phyloP scores from a whole-genome alignment of 106 monocot species.

The Dendrobium catenatum region DNA sequence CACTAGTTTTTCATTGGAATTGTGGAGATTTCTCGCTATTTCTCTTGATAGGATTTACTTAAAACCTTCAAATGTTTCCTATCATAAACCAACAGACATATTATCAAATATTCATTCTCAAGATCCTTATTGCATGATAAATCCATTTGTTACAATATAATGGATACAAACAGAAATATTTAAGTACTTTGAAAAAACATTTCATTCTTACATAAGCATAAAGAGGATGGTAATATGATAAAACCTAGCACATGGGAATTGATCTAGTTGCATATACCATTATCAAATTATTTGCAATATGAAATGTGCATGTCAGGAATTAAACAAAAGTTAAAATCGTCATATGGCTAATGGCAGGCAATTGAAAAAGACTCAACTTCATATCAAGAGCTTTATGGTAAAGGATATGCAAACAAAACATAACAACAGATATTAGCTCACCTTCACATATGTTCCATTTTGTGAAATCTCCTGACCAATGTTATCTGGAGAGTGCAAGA shows the following conservation, averaged over 20 bases:
- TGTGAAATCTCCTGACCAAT: constrained; percentile 31
- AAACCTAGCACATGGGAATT: neutral
- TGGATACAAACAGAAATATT: neutral
- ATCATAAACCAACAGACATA: neutral
- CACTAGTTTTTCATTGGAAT: too few species aligned
- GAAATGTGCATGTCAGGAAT: neutral
- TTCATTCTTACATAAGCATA: neutral
- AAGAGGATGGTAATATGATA: neutral
- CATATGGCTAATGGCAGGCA: neutral
- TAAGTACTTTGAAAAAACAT: neutral
- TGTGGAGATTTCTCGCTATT: too few species aligned
- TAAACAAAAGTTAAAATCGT: neutral
- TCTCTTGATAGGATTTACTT: too few species aligned
- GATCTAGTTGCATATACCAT: neutral
- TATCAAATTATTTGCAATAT: neutral
- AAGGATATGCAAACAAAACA: neutral
- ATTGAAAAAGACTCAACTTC: neutral
- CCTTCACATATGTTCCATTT: constrained; percentile 68
- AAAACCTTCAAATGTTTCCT: too few species aligned
- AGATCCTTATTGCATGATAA: neutral
- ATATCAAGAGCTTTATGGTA: neutral
- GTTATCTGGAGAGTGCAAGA: constrained; percentile 41
- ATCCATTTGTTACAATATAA: neutral
- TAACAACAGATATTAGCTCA: neutral
- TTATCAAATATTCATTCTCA: neutral